phyloP scores from a whole-genome alignment of 768 basidiomycete genomes.

The Auriscalpium vulgare region DNA sequence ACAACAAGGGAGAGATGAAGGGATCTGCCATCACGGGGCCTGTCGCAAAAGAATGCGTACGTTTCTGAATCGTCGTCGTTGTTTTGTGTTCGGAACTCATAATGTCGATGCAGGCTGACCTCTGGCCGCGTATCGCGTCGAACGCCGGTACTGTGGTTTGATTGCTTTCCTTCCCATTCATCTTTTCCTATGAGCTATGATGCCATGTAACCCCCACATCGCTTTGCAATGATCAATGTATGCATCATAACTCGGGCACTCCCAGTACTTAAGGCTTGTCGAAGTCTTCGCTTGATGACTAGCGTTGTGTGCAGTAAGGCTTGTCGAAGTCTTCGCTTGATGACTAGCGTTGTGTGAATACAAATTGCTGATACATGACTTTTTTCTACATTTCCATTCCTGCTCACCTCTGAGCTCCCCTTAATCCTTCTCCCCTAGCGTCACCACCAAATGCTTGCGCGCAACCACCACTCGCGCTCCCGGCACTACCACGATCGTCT shows the following conservation, averaged over 20 bases:
- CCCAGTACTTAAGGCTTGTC: no score
- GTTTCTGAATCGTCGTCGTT: constrained; percentile 25
- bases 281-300: no score
- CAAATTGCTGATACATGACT: no score
- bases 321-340: no score
- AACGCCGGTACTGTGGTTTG: constrained; percentile 98
- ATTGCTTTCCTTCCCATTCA: constrained; percentile 21
- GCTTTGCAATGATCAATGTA: no score
- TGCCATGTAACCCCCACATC: no score
- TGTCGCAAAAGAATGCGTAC: constrained; percentile 98
- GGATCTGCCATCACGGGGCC: constrained; percentile 94
- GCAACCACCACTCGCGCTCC: constrained; percentile 58
- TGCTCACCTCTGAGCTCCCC: no score
- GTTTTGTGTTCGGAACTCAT: not conserved
- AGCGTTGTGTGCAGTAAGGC: no score
- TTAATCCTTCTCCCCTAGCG: constrained; percentile 22
- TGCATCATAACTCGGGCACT: no score
- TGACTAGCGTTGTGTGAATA: no score
- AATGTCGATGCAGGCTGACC: constrained; percentile 59
- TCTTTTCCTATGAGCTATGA: constrained; percentile 13
- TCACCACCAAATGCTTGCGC: constrained; percentile 59
- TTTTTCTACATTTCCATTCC: no score
- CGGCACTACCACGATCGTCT: constrained; percentile 86
- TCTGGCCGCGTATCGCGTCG: constrained; percentile 99
- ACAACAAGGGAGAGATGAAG: constrained; percentile 99